phyloP scores from a whole-genome alignment of 352 stramenopile species.

The Peronosclerospora sorghi region DNA sequence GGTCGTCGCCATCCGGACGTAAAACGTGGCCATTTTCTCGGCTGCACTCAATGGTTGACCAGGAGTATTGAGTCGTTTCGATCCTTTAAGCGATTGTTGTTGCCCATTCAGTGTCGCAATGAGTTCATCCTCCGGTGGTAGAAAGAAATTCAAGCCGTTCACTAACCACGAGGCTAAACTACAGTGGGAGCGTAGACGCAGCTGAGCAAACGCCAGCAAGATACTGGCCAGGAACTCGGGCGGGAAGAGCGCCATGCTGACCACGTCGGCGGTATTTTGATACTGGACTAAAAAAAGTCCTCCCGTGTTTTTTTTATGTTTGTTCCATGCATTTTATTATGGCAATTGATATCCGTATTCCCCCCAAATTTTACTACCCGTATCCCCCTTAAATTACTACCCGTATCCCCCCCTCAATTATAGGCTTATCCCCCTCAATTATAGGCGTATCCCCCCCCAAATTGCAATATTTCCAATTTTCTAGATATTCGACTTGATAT shows the following conservation, averaged over 20 bases:
- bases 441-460: too few relatives aligned
- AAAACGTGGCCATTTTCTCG: slow-evolving; percentile 64
- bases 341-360: too few relatives aligned
- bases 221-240: slow-evolving; percentile 65
- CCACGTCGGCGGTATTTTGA: too few relatives aligned
- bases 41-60: slow-evolving; percentile 32
- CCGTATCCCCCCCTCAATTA: too few relatives aligned
- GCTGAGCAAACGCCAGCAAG: slow-evolving; percentile 54
- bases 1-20: slow-evolving; percentile 57
- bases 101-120: slow-evolving; percentile 60
- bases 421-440: too few relatives aligned
- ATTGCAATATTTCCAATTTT: too few relatives aligned
- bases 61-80: slow-evolving; percentile 9
- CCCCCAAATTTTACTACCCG: too few relatives aligned
- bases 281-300: too few relatives aligned
- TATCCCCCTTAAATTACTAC: too few relatives aligned
- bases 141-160: slow-evolving; percentile 60
- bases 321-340: too few relatives aligned
- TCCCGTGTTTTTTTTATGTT: too few relatives aligned
- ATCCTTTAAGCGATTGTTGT: slow-evolving; percentile 3
- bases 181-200: slow-evolving; percentile 50
- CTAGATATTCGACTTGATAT: too few relatives aligned
- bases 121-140: slow-evolving; percentile 63
- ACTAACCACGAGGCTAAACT: slow-evolving; percentile 46
- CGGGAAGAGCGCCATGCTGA: slow-evolving; percentile 54